These are phyloP conservation scores for Kwoniella mangroviensis DNA, from an alignment of 768 basidiomycete species.

Conservation along the genomic window DNA sequence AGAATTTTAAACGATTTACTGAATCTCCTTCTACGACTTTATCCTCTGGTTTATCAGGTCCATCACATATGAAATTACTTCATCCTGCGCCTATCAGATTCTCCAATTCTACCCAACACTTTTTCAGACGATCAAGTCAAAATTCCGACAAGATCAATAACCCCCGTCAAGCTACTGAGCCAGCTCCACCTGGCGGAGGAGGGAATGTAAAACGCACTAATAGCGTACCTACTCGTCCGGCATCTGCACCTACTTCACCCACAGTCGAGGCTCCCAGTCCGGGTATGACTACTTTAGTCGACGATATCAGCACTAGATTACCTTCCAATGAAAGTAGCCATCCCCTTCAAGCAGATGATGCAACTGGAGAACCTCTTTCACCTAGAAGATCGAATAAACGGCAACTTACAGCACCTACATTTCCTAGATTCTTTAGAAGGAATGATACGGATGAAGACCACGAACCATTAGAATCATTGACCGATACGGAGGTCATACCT, in stretches of 20 bases:
- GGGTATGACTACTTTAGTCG: conserved; percentile 23
- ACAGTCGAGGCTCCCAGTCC: conserved; percentile 25
- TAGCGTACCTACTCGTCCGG: conserved; percentile 13
- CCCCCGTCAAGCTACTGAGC: not conserved
- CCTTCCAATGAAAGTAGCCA: conserved; percentile 16
- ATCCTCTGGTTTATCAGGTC: not conserved
- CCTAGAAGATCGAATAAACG: conserved; percentile 5
- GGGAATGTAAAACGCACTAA: conserved; percentile 2
- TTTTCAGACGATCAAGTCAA: conserved; percentile 10
- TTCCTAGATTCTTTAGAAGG: conserved; percentile 23
- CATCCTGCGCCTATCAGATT: conserved; percentile 27
- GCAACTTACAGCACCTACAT: conserved; percentile 25
- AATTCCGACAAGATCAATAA: not conserved
- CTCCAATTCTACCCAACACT: conserved; percentile 7
- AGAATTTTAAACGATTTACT: not conserved
- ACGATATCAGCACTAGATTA: conserved; percentile 15
- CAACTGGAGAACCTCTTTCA: not conserved
- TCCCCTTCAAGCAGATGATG: not conserved
- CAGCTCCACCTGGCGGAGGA: not conserved
- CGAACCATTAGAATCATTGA: conserved; percentile 18
- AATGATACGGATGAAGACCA: conserved; percentile 11
- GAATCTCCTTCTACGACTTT: conserved; percentile 3
- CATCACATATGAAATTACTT: conserved; percentile 3
- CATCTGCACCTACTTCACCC: conserved; percentile 24
- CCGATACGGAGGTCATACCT: conserved; percentile 22